phyloP scores from a whole-genome alignment of 306 rosid species.

The Quercus agrifolia region DNA sequence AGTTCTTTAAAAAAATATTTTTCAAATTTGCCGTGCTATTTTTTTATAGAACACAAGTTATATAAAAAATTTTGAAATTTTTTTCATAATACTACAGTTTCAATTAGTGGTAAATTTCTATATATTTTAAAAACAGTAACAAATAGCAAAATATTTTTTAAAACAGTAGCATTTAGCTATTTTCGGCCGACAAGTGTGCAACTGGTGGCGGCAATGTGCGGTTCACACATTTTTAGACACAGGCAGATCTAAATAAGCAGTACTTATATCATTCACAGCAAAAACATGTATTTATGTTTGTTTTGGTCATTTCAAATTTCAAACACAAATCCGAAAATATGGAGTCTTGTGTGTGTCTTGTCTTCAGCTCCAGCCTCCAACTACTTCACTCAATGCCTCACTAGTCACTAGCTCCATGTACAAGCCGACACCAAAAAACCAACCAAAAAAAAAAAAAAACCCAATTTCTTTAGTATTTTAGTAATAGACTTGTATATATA shows the following conservation, averaged over 20 bases:
- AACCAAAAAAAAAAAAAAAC: not conserved
- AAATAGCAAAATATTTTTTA: too few relatives aligned
- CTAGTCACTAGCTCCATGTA: not conserved
- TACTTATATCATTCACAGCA: not conserved
- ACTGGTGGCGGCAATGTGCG: not conserved
- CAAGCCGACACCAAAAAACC: conserved; percentile 3
- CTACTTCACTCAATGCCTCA: not conserved
- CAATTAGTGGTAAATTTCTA: rapidly evolving
- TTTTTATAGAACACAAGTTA: too few relatives aligned
- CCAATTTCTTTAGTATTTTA: not conserved
- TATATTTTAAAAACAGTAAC: too few relatives aligned
- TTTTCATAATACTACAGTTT: too few relatives aligned
- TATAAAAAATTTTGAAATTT: too few relatives aligned
- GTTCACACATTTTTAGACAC: not conserved
- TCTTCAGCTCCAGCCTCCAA: not conserved
- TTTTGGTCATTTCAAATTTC: conserved; percentile 24
- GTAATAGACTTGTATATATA: not conserved
- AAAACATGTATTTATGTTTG: too few relatives aligned
- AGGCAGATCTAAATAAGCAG: not conserved
- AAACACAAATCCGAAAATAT: conserved; percentile 11
- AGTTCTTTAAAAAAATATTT: rapidly evolving
- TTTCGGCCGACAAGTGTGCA: too few relatives aligned
- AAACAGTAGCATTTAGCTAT: too few relatives aligned
- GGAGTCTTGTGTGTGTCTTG: not conserved
- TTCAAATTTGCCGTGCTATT: rapidly evolving